Evolutionary conservation across 192 early-diverging fungal species (phyloP).

Genomic region (Podila horticola): DNA sequence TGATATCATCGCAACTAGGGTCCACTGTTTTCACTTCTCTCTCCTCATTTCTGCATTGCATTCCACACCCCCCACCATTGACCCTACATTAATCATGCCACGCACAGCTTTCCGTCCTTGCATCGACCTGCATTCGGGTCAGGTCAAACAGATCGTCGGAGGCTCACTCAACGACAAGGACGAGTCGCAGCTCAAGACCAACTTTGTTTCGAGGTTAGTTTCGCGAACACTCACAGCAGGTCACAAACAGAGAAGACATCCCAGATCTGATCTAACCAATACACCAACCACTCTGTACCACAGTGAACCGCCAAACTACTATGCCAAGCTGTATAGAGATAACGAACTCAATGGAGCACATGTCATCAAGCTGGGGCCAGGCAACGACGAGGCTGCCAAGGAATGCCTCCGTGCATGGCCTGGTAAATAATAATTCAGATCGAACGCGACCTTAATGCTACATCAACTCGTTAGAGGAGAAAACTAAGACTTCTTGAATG

Average conservation of each 20-base stretch:
- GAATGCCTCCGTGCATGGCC: conserved; percentile 90
- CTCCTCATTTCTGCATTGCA: not conserved
- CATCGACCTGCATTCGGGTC: conserved; percentile 96
- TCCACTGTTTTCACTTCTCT: not conserved
- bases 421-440: conserved; percentile 27
- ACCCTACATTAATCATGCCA: not conserved
- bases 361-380: conserved; percentile 93
- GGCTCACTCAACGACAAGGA: conserved; percentile 82
- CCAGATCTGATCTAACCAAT: not conserved
- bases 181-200: conserved; percentile 75
- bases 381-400: conserved; percentile 87
- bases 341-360: conserved; percentile 85
- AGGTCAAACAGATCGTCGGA: conserved; percentile 99
- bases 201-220: conserved; percentile 86
- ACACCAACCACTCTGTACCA: not conserved
- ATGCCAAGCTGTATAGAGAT: conserved; percentile 81
- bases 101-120: conserved; percentile 90
- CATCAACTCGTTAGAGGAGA: not conserved
- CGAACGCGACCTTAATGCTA: not conserved
- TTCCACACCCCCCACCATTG: not conserved
- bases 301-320: conserved; percentile 82
- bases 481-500: not conserved
- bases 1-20: no score
- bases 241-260: not conserved
- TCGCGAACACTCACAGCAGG: no score